phyloP scores from a whole-genome alignment of 1,139 yeast genomes.

The Magnusiomyces paraingens region DNA sequence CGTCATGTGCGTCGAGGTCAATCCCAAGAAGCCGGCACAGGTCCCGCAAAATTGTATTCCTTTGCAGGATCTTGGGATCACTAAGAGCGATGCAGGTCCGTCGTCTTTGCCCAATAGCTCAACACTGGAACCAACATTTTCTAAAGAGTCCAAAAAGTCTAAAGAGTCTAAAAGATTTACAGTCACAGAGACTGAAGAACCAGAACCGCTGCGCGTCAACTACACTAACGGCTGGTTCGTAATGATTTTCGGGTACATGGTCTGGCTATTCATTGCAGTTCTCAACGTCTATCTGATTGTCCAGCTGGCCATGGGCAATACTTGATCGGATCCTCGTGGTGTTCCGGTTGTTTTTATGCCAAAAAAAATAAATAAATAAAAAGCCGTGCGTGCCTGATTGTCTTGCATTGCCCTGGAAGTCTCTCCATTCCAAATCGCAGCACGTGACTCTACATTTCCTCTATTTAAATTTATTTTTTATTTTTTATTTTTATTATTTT shows the following conservation, averaged over 20 bases:
- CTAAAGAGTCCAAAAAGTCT: slow-evolving; percentile 9
- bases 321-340: no score
- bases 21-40: background rate
- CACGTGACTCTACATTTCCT: no score
- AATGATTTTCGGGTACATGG: slow-evolving; percentile 38
- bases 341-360: no score
- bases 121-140: background rate
- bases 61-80: no score
- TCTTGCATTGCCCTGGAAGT: no score
- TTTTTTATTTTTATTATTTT: no score
- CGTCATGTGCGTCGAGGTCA: slow-evolving; percentile 47
- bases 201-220: slow-evolving; percentile 6
- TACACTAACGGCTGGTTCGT: slow-evolving; percentile 52
- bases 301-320: slow-evolving; percentile 41
- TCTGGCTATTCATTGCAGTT: slow-evolving; percentile 61
- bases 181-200: slow-evolving; percentile 1
- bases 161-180: slow-evolving; percentile 19
- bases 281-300: slow-evolving; percentile 68
- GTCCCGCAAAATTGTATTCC: background rate
- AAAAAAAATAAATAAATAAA: no score
- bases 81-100: no score
- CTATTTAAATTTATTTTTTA: no score
- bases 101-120: no score
- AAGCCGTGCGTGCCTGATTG: no score
- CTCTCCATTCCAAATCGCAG: no score